A percentile compares a stretch with the other conserved stretches of the same genome.
Evolutionary conservation across 176 grass and related monocot genomes (phyloP).

Genomic region (Triticum turgidum): DNA sequence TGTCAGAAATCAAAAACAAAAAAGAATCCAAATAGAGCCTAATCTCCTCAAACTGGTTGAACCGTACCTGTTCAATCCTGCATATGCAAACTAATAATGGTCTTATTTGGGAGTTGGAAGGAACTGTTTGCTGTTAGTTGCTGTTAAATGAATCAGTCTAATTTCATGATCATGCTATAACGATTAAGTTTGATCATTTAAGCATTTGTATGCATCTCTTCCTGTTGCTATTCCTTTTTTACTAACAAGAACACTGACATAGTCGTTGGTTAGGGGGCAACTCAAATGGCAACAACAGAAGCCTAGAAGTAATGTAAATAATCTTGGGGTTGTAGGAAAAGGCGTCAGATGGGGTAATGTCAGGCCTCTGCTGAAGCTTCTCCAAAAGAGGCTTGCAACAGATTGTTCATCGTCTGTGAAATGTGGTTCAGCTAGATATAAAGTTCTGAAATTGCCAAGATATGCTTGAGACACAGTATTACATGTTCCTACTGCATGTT

Average conservation of each 20-base stretch:
- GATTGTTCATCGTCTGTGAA: slow-evolving; percentile 20
- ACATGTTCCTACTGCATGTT: not conserved
- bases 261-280: not conserved
- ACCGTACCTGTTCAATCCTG: too few species aligned
- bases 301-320: slow-evolving; percentile 48
- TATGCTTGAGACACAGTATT: not conserved
- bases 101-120: too few species aligned
- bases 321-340: slow-evolving; percentile 76
- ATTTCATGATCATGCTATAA: not conserved
- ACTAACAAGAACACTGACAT: not conserved
- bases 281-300: slow-evolving; percentile 29
- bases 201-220: not conserved
- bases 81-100: too few species aligned
- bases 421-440: slow-evolving; percentile 13
- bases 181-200: not conserved
- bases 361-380: slow-evolving; percentile 32
- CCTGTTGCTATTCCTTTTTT: not conserved
- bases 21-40: too few species aligned
- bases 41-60: too few species aligned
- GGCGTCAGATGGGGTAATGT: slow-evolving; percentile 52
- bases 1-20: too few species aligned
- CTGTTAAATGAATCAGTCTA: not conserved
- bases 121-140: too few species aligned
- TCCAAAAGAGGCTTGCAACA: slow-evolving; percentile 25
- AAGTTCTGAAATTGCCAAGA: slow-evolving; percentile 1